Conservation (phyloP, 2,329 filamentous ascomycete species). For the Niveomyces coronatus region DNA sequence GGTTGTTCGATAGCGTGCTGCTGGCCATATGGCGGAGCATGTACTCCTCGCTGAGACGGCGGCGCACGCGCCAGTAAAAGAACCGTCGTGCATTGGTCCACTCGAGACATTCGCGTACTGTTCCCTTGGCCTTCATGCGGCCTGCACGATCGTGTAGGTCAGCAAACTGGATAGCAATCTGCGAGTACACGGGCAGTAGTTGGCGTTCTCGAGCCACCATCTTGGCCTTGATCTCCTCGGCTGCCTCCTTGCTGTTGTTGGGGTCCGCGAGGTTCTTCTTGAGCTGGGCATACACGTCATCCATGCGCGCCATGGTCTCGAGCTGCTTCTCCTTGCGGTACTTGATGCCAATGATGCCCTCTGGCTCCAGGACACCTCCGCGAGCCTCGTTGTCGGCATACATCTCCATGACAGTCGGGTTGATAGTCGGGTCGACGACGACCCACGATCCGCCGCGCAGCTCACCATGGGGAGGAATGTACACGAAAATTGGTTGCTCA, state of each 20-base stretch:
- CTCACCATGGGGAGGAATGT: constrained; percentile 94
- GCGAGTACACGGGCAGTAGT: constrained; percentile 83
- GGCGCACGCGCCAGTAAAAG: constrained; percentile 99
- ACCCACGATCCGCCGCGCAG: constrained; percentile 99
- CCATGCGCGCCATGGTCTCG: constrained; percentile 91
- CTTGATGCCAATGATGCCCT: constrained; percentile 98
- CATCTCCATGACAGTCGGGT: constrained; percentile 96
- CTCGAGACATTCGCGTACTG: constrained; percentile 71
- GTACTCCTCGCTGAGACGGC: constrained; percentile 93
- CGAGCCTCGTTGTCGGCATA: constrained; percentile 93
- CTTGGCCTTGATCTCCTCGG: constrained; percentile 69
- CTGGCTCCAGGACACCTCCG: constrained; percentile 93
- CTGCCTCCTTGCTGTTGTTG: constrained; percentile 60
- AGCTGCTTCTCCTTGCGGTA: constrained; percentile 96
- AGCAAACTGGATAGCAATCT: constrained; percentile 94
- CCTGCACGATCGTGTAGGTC: constrained; percentile 95
- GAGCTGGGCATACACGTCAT: constrained; percentile 71
- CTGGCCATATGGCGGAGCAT: constrained; percentile 79
- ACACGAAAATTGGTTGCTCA: constrained; percentile 97
- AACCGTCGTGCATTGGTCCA: constrained; percentile 89
- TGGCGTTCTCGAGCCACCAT: constrained; percentile 79
- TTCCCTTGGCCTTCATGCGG: constrained; percentile 96
- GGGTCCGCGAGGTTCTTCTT: constrained; percentile 61
- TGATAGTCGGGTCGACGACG: constrained; percentile 97
- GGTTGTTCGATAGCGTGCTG: constrained; percentile 22